Evolutionary conservation across 257 asterid species (phyloP).

Genomic region (Cinchona pubescens): DNA sequence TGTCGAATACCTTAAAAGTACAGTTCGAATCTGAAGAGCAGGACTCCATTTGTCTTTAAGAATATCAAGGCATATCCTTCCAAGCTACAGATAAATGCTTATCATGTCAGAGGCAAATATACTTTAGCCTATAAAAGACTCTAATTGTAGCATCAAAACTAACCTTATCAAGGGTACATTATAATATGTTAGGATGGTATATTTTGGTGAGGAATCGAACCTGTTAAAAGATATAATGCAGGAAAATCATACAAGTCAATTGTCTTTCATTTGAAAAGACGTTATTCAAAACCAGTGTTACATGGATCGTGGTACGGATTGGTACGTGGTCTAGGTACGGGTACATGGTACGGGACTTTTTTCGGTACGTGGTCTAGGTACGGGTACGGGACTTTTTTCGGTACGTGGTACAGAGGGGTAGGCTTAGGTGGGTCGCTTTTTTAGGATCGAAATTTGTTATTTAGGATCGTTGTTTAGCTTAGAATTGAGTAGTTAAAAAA

Average conservation of each 20-base stretch:
- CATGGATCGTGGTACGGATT: no score
- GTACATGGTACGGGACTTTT: no score
- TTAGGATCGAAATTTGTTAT: no score
- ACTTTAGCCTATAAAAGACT: constrained; percentile 1
- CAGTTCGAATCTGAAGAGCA: constrained; percentile 99
- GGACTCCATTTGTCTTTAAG: constrained; percentile 99
- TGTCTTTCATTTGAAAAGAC: constrained; percentile 17
- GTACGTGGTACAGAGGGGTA: no score
- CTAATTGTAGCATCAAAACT: constrained; percentile 22
- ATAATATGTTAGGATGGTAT: constrained; percentile 99
- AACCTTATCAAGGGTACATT: constrained; percentile 98
- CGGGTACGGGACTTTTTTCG: no score
- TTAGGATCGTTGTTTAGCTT: no score
- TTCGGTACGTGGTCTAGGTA: no score
- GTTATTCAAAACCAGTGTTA: no score
- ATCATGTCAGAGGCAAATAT: constrained; percentile 11
- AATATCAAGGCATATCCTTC: constrained; percentile 98
- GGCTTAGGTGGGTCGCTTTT: no score
- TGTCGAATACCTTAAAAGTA: constrained; percentile 73
- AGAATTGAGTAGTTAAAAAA: no score
- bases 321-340: no score
- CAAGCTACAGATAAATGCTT: constrained; percentile 61
- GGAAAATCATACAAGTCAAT: constrained; percentile 18
- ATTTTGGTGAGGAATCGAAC: constrained; percentile 99
- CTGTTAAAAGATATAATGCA: constrained; percentile 37